phyloP scores from a whole-genome alignment of 176 grass and related monocot genomes.

The Musa schizocarpa region DNA sequence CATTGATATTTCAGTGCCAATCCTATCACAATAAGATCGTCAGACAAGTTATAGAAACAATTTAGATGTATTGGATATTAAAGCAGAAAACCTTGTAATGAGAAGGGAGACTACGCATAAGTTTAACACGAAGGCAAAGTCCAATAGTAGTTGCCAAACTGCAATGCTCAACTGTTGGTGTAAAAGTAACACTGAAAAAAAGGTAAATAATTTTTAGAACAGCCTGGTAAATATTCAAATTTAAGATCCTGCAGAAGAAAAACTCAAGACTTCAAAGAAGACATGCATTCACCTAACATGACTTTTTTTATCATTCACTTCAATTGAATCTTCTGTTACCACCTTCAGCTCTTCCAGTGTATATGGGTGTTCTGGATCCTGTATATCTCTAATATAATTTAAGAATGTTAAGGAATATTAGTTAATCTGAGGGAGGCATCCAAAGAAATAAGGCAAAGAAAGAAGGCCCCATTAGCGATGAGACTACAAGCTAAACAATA shows the following conservation, averaged over 20 bases:
- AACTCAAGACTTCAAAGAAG: slow-evolving; percentile 4
- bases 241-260: neutral
- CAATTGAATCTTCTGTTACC: slow-evolving; percentile 62
- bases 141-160: slow-evolving; percentile 92
- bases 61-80: neutral
- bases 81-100: slow-evolving; percentile 58
- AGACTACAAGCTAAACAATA: no score
- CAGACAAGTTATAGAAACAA: neutral
- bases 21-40: no score
- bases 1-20: no score
- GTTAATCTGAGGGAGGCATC: neutral
- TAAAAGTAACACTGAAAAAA: slow-evolving; percentile 73
- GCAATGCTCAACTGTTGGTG: slow-evolving; percentile 92
- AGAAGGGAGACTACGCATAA: slow-evolving; percentile 80
- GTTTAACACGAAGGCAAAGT: slow-evolving; percentile 86
- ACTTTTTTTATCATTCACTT: slow-evolving; percentile 52
- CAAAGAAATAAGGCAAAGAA: no score
- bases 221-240: neutral
- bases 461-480: no score
- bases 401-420: slow-evolving; percentile 47
- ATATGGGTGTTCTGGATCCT: slow-evolving; percentile 90
- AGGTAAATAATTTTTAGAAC: neutral
- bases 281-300: slow-evolving; percentile 50
- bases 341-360: slow-evolving; percentile 92
- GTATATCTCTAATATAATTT: slow-evolving; percentile 99